A percentile compares a stretch with the other conserved stretches of the same genome.
Evolutionary conservation across 108 stramenopile species (phyloP).

Genomic region (Nitzschia sp.): DNA sequence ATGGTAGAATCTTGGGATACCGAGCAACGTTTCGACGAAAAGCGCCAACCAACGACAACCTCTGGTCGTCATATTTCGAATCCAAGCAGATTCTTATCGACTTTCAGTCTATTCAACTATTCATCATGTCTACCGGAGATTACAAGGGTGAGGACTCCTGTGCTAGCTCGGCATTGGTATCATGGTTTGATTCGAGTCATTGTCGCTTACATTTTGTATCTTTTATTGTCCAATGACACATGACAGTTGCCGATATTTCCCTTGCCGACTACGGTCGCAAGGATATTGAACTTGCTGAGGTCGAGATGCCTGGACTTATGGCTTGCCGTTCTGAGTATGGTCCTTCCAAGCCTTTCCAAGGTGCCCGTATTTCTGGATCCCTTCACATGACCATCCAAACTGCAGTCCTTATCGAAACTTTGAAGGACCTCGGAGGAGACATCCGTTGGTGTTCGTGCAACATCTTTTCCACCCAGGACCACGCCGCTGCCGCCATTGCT

Average conservation of each 20-base stretch:
- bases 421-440: constrained; percentile 95
- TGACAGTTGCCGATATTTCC: constrained; percentile 96
- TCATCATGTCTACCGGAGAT: constrained; percentile 95
- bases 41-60: neutral
- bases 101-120: constrained; percentile 5
- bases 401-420: constrained; percentile 99
- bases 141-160: constrained; percentile 75
- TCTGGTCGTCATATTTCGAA: constrained; percentile 12
- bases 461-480: constrained; percentile 99
- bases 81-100: constrained; percentile 7
- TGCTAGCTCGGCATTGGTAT: too few species aligned
- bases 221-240: constrained; percentile 24
- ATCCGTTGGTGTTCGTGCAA: constrained; percentile 99
- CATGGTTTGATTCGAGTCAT: neutral
- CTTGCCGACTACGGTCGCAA: constrained; percentile 99
- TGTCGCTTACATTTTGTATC: constrained; percentile 1
- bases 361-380: constrained; percentile 96
- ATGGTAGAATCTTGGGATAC: too few species aligned
- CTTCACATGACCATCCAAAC: constrained; percentile 99
- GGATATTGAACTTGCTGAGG: constrained; percentile 99
- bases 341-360: constrained; percentile 76
- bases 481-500: constrained; percentile 99
- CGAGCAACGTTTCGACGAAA: too few species aligned
- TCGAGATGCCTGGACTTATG: constrained; percentile 99
- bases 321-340: constrained; percentile 94